These are phyloP conservation scores for Lophiostoma macrostomum DNA, from an alignment of 495 filamentous ascomycete genomes.

Conservation along the genomic window DNA sequence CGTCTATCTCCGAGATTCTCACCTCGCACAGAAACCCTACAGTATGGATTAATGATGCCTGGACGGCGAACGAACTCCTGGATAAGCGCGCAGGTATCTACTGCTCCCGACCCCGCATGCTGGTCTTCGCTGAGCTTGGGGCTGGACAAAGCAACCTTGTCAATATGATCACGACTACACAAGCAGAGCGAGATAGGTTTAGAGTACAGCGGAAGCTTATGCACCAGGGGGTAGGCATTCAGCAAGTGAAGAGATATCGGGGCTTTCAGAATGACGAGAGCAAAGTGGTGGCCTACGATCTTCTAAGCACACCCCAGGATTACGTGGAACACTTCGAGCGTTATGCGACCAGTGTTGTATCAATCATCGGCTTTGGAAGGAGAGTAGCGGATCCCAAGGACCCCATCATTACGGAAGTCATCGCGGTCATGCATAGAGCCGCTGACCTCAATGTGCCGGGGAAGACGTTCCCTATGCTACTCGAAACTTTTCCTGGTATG, in stretches of 20 bases:
- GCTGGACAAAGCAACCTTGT: slow-evolving; percentile 53
- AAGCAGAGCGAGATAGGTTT: slow-evolving; percentile 51
- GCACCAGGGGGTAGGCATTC: slow-evolving; percentile 49
- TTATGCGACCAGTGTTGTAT: slow-evolving; percentile 47
- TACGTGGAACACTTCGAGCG: slow-evolving; percentile 46
- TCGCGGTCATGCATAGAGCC: slow-evolving; percentile 43
- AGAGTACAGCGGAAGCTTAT: slow-evolving; percentile 60
- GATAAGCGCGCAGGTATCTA: slow-evolving; percentile 58
- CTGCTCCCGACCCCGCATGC: slow-evolving; percentile 45
- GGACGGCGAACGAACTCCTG: slow-evolving; percentile 52
- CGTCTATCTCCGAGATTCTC: slow-evolving; percentile 52
- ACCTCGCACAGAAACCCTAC: slow-evolving; percentile 52
- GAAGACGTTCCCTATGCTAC: slow-evolving; percentile 59
- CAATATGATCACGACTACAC: slow-evolving; percentile 40
- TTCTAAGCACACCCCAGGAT: slow-evolving; percentile 40
- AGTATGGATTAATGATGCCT: slow-evolving; percentile 62
- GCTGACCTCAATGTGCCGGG: slow-evolving; percentile 49
- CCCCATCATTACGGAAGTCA: slow-evolving; percentile 49
- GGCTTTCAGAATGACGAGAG: slow-evolving; percentile 58
- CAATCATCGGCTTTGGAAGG: slow-evolving; percentile 46
- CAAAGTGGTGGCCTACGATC: slow-evolving; percentile 42
- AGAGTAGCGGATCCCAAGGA: slow-evolving; percentile 45
- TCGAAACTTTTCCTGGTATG: slow-evolving; percentile 56
- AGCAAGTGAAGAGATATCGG: slow-evolving; percentile 58
- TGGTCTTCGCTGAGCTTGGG: slow-evolving; percentile 59